Evolutionary conservation across 2,329 filamentous ascomycete genomes (phyloP), one percentile per base, ranked within the genome.

Genomic region (Xylariaceae sp.): DNA sequence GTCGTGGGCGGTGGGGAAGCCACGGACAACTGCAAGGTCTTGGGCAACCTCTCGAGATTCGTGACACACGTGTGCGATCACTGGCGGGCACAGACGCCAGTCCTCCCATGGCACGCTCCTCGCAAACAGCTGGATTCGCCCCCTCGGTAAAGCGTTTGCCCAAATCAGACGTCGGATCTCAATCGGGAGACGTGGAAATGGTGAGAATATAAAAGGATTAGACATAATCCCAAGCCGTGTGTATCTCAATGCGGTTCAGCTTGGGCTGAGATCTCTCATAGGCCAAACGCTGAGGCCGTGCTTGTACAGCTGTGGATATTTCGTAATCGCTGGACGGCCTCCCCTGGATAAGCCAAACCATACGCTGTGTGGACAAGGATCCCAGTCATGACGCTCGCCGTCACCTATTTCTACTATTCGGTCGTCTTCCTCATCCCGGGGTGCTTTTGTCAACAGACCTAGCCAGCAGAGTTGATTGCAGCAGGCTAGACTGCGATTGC

Each of bases 111-210:
- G 66, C 2, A 69, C 67, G 45, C 61, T 63, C 43, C 54, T 62
- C 14, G 67, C 67, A 43, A 69, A 69, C 23, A 69, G 65, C 44
- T 69, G 67, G 33, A 69, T 63, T 33, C 67, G 64, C 8, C 67
- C 67, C 37, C 61, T 56, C 21, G 67, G 66, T 6, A 69, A 57
- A 21, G 66, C 65, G 8, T 63, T 34, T 21, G 54, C 49, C 67
- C 67, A 69, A 37, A 69, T 65, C 26, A 68, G 39, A 14, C 65
- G 67, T 46, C 67, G 59, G 47, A 69, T 69, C 60, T 69, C 67
- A 24, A 64, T 52, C 4, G 67, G 67, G 37, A 69, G 61, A 52
- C 65, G 66, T 31, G 65, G 45, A 28, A 69, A 69, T 40, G 54
- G 60, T 3, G 50, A 58, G 43, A 69, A 69, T 21, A 46, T 46